These are phyloP conservation scores for Pichia inconspicua DNA, from an alignment of 1,139 yeast genomes.

Conservation along the genomic window DNA sequence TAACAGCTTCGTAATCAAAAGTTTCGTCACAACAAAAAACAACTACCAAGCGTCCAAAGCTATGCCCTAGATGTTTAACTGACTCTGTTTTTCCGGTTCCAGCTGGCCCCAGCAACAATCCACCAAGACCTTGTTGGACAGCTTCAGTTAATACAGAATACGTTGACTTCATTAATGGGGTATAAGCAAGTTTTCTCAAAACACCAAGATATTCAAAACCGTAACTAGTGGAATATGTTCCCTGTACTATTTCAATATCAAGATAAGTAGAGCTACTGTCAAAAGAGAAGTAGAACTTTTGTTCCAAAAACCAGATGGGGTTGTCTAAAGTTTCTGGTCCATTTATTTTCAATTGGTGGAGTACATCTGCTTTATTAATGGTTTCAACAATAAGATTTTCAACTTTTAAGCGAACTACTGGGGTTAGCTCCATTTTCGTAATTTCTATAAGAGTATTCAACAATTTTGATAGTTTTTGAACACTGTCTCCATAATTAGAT, in stretches of 20 bases:
- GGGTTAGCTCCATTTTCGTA: slow-evolving; percentile 20
- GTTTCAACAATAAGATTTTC: slow-evolving; percentile 61
- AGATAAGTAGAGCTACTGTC: slow-evolving; percentile 25
- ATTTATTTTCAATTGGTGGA: slow-evolving; percentile 25
- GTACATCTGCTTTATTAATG: slow-evolving; percentile 51
- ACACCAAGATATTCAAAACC: slow-evolving; percentile 83
- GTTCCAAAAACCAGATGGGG: slow-evolving; percentile 47
- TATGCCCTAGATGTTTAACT: slow-evolving; percentile 74
- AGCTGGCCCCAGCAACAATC: slow-evolving; percentile 93
- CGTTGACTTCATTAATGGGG: slow-evolving; percentile 63
- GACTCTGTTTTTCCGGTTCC: slow-evolving; percentile 97
- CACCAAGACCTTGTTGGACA: slow-evolving; percentile 67
- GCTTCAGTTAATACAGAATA: slow-evolving; percentile 72
- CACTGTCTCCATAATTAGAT: neutral
- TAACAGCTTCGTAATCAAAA: slow-evolving; percentile 76
- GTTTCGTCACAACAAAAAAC: slow-evolving; percentile 90
- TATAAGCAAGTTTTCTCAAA: slow-evolving; percentile 66
- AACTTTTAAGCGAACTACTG: slow-evolving; percentile 38
- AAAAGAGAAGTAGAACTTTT: slow-evolving; percentile 41
- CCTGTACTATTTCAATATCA: slow-evolving; percentile 45
- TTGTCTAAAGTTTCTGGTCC: slow-evolving; percentile 18
- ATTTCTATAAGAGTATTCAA: neutral
- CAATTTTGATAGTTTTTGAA: slow-evolving; percentile 3
- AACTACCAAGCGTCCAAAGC: slow-evolving; percentile 71
- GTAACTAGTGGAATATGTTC: slow-evolving; percentile 46